phyloP scores from a whole-genome alignment of 768 basidiomycete species.

The Pleurotus platypus region DNA sequence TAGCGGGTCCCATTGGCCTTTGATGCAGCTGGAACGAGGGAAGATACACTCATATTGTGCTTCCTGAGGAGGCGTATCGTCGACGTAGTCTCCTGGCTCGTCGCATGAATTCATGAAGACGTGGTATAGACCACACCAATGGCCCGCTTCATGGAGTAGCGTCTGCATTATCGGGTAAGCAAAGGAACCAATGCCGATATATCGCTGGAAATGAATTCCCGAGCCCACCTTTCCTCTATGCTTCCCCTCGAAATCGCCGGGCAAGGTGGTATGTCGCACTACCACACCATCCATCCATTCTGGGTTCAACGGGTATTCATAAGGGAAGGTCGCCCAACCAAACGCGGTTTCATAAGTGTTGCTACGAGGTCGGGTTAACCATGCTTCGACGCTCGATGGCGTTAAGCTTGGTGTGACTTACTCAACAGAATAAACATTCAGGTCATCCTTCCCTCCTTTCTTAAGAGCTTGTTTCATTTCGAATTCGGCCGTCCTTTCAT shows the following conservation, averaged over 20 bases:
- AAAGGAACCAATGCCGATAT: neutral
- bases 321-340: slow-evolving; percentile 5
- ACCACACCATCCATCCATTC: slow-evolving; percentile 1
- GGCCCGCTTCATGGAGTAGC: neutral
- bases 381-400: too few relatives aligned
- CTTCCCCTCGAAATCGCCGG: neutral
- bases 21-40: neutral
- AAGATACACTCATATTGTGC: slow-evolving; percentile 1
- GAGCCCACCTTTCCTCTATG: neutral
- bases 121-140: slow-evolving; percentile 3
- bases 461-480: slow-evolving; percentile 1
- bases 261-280: neutral
- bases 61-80: slow-evolving; percentile 3
- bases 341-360: neutral
- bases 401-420: neutral
- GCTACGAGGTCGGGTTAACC: too few relatives aligned
- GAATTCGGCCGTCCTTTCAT: neutral
- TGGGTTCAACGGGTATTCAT: neutral
- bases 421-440: neutral
- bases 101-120: neutral
- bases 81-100: slow-evolving; percentile 1
- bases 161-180: neutral
- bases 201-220: neutral
- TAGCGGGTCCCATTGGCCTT: neutral
- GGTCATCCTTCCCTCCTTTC: neutral